Base-by-base conservation (phyloP, 2,329 filamentous ascomycete genomes). In the Aspergillus niger region DNA sequence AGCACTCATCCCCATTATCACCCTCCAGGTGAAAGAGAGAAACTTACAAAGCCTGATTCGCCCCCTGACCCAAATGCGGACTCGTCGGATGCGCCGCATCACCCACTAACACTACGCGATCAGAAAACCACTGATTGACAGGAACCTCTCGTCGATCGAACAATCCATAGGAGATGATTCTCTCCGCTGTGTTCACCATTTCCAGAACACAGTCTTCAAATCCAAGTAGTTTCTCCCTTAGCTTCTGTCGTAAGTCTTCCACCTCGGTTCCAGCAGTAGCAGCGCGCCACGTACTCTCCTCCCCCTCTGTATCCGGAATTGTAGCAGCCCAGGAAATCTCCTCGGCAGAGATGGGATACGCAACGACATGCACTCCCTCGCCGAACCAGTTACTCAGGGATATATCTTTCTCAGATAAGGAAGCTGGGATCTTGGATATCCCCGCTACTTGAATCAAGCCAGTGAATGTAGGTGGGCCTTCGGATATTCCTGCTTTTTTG, bases 1-100 rank as follows among this genome's bases (percentile, higher is more conserved):
- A 20, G n/a, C 17, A 13, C 17, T 15, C 1, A 17, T 8, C 26
- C 6, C 24, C 3, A 24, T 10, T 10, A 49, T 11, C 11, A 48
- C 17, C 17, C 22, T 8, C 6, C 24, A 7, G 24, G 24, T 26
- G 24, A 7, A 26, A 41, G 15, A 41, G 3, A 8, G 28, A 15
- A 5, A 30, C 51, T 48, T 20, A 59, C 51, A 59, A 24, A n/a
- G 57, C 57, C 57, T 59, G 57, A 24, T 59, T 59, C 3, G 51
- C 57, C 13, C 57, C 57, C 22, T 59, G 57, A 0, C 57, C 57
- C n/a, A 59, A 26, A 38, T 59, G 57, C 28, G 57, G 57, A 17
- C 41, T 59, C 3, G 57, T 59, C 2, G 57, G 57, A 55, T 59
- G 57, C 8, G 57, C 57, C 8, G 57, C 57, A 55, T 59, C 51